Evolutionary conservation across 192 early-diverging fungal species (phyloP).

Genomic region (Linderina pennispora): DNA sequence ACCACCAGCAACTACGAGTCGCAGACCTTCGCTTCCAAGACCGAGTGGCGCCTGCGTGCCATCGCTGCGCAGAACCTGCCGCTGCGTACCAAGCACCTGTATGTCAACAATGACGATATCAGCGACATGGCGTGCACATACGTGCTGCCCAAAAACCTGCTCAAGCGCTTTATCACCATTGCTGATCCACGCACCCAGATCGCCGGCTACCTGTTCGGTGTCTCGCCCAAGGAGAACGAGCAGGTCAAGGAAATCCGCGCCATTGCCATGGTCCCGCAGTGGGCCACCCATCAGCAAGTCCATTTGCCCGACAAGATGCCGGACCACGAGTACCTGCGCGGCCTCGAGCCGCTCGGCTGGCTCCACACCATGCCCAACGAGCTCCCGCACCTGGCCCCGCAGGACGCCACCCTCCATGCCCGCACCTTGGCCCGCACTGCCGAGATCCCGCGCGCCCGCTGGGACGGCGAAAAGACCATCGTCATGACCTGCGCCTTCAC

Average conservation of each 20-base stretch:
- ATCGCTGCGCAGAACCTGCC: conserved; percentile 94
- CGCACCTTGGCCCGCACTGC: conserved; percentile 79
- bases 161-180: conserved; percentile 94
- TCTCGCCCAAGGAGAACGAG: conserved; percentile 79
- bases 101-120: conserved; percentile 93
- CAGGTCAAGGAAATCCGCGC: conserved; percentile 94
- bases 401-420: conserved; percentile 89
- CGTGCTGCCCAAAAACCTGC: conserved; percentile 95
- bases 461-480: conserved; percentile 95
- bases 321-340: conserved; percentile 83
- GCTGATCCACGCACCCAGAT: conserved; percentile 94
- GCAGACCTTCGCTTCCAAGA: conserved; percentile 97
- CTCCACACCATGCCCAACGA: conserved; percentile 97
- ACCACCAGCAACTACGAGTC: conserved; percentile 96
- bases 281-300: conserved; percentile 94
- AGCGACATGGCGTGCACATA: conserved; percentile 93
- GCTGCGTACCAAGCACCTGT: conserved; percentile 93
- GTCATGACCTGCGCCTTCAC: conserved; percentile 96
- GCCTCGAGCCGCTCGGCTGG: conserved; percentile 96
- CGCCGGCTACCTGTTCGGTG: conserved; percentile 92
- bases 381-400: conserved; percentile 75
- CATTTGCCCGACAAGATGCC: conserved; percentile 85
- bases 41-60: conserved; percentile 98
- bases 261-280: conserved; percentile 96
- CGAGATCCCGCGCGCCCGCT: conserved; percentile 55